Base-by-base conservation (phyloP, 2,329 filamentous ascomycete species). In the Dothideomycetes sp. region DNA sequence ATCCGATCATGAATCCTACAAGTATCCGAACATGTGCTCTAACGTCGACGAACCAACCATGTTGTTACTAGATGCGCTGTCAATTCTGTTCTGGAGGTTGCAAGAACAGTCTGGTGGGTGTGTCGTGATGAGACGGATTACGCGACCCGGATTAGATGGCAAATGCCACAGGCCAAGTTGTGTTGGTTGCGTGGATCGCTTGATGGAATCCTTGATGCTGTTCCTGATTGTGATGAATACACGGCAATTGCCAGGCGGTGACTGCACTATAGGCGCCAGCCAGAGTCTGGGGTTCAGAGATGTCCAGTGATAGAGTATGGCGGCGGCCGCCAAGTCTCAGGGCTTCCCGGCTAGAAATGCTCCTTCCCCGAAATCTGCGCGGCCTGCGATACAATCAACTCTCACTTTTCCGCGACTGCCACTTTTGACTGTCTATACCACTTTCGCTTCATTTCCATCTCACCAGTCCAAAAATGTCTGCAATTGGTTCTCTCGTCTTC, bases 401-500 rank as follows among this genome's bases (percentile, higher is more conserved):
- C 12, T 27, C 12, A 27, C 22, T 27, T 27, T 27, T 27, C n/a
- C 12, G 22, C 22, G 22, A 27, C 22, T 7, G 22, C 22, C 22
- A 27, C 12, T 12, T 27, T 27, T 27, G 22, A 27, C 12, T 27
- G 22, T 27, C 22, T 27, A 7, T 7, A 27, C n/a, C n/a, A n/a
- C n/a, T 7, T 27, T 27, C 7, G 7, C 22, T 27, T 27, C 22
- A 27, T 27, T 32, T n/a, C 5, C 31, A 12, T 5, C 31, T 32
- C 31, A 32, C 15, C n/a, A n/a, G 7, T 31, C n/a, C 19, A 19
- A 42, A 17, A 16, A 95, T 95, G 89, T 79, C 88, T 48, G 79
- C 84, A 14, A 87, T 95, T 49, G 89, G 87, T 41, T 89, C 87
- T 38, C 71, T 96, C 31, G 80, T 94, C 27, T 96, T 96, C 62